Percentiles rank a stretch among this genome's conserved stretches.
These are phyloP conservation scores for Eimeria zaria DNA, from an alignment of 169 alveolate genomes.

Conservation along the genomic window DNA sequence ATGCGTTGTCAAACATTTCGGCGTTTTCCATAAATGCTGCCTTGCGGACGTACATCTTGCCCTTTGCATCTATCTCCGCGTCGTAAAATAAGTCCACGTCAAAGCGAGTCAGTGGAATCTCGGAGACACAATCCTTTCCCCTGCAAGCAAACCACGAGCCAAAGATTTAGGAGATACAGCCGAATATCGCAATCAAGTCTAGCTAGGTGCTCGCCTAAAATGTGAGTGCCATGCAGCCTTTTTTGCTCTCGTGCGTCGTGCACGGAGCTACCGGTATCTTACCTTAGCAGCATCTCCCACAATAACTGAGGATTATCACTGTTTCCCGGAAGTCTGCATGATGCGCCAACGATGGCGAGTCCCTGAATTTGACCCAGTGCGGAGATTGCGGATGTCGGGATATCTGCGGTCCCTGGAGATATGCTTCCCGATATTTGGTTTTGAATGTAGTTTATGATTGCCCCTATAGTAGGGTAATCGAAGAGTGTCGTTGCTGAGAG, in stretches of 20 bases:
- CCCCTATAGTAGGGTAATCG: conserved; percentile 87
- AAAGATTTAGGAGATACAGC: neutral
- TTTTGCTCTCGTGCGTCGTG: conserved; percentile 74
- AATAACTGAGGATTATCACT: conserved; percentile 78
- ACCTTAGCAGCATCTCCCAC: conserved; percentile 85
- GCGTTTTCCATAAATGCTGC: conserved; percentile 89
- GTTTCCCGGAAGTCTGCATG: conserved; percentile 87
- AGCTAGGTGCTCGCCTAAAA: neutral
- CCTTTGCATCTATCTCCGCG: conserved; percentile 85
- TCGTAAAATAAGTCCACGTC: conserved; percentile 84
- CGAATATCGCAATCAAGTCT: neutral
- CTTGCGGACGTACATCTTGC: conserved; percentile 83
- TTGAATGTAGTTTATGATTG: conserved; percentile 85
- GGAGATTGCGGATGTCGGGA: neutral
- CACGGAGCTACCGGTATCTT: neutral
- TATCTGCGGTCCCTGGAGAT: conserved; percentile 8
- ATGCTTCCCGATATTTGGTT: conserved; percentile 42
- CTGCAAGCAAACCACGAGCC: conserved; percentile 24
- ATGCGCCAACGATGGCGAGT: conserved; percentile 85
- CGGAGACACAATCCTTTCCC: conserved; percentile 84
- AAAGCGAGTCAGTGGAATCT: conserved; percentile 87
- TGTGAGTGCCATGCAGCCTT: conserved; percentile 68
- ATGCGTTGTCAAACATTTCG: conserved; percentile 85
- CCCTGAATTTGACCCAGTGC: conserved; percentile 17
- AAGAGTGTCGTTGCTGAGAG: conserved; percentile 89